Evolutionary conservation across 2,329 filamentous ascomycete genomes (phyloP), one percentile per base, ranked within the genome.

Genomic region (Chaetomiaceae sp.): DNA sequence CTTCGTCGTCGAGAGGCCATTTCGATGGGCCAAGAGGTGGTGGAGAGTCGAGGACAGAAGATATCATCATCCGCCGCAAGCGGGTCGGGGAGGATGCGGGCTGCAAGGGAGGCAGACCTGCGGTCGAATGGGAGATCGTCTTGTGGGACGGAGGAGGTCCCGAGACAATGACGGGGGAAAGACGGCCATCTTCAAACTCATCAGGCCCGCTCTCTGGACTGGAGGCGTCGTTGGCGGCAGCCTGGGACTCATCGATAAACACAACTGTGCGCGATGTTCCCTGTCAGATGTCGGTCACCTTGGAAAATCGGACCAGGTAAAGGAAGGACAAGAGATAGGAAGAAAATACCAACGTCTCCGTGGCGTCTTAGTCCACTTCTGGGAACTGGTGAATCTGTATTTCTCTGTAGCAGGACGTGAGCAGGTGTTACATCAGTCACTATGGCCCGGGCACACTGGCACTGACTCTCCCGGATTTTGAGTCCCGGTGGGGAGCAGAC

Each of bases 341-440:
- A 18, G 19, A 36, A 29, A 15, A 18, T 26, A 53, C 54, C 29
- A 33, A 61, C 61, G 53, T 50, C 56, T 50, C 41, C 49, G 56
- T 12, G 63, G 62, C 2, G 56, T 60, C 40, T 56, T 60, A 43
- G 64, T 55, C 64, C 64, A 67, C 53, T 56, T 61, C 49, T 65
- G 64, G 11, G 52, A 56, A 24, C 52, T 56, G 24, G 53, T 45
- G 40, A 62, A 65, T 3, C 55, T 49, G 48, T 61, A 65, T 6
- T 57, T 54, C 49, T 29, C 58, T 64, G 36, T 15, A 48, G 22
- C 22, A 24, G 6, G 22, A 9, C 22, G 22, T 24, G 22, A 9
- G 9, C 5, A 6, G 6, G 22, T 24, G 9, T 24, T 5, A 9
- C 6, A 24, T 9, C 22, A 24, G 22, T 24, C 22, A 9, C 22